A percentile compares a stretch with the other conserved stretches of the same genome.
Evolutionary conservation across 768 basidiomycete genomes (phyloP).

Genomic region (Podaxis sp.): DNA sequence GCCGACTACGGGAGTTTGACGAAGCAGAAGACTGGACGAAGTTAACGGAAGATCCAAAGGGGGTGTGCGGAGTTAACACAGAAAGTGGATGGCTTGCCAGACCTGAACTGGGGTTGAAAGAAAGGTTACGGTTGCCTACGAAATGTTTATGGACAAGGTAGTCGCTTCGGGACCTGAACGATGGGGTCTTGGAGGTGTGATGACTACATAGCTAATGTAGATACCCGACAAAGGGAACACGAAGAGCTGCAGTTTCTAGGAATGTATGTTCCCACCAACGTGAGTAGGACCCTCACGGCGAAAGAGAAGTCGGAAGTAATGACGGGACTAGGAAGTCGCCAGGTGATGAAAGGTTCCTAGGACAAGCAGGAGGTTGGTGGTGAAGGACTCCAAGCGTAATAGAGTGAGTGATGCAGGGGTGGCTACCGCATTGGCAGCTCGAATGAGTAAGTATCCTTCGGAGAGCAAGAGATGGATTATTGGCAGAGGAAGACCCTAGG

Average conservation of each 20-base stretch:
- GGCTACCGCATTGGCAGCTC: conserved; percentile 15
- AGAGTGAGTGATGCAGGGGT: conserved; percentile 23
- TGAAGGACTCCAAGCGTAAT: conserved; percentile 14
- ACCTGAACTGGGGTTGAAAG: not conserved
- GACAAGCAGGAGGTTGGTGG: conserved; percentile 6
- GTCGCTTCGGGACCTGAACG: not conserved
- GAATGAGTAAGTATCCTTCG: conserved; percentile 28
- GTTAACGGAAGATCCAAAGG: not conserved
- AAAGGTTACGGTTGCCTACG: not conserved
- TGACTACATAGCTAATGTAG: not conserved
- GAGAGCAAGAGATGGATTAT: not conserved
- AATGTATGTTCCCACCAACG: conserved; percentile 12
- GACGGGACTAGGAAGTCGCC: not conserved
- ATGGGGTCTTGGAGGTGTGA: not conserved
- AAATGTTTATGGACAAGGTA: not conserved
- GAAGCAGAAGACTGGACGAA: not conserved
- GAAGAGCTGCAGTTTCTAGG: not conserved
- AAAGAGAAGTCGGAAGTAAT: not conserved
- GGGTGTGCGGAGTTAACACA: not conserved
- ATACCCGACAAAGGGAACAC: not conserved
- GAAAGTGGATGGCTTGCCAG: not conserved
- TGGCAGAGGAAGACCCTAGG: conserved; percentile 22
- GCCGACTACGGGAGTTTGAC: not conserved
- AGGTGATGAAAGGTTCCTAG: not conserved
- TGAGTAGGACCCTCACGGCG: conserved; percentile 5